Base-by-base conservation (phyloP, 1,139 yeast genomes). In the Taphrina populina region DNA sequence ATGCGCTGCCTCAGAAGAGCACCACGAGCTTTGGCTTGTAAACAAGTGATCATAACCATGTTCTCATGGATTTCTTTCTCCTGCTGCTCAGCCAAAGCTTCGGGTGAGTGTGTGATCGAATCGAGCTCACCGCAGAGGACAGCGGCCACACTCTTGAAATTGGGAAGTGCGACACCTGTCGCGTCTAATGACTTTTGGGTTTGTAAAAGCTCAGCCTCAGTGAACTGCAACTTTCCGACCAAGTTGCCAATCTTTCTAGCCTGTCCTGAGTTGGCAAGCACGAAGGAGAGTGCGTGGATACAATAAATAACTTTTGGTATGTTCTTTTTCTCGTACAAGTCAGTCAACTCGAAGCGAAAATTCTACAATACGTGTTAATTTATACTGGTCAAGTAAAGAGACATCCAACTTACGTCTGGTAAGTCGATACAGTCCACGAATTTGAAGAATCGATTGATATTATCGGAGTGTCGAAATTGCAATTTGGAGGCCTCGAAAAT, bases 221-320 rank as follows among this genome's bases (percentile, higher is more conserved):
- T 69, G 64, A 88, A 87, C 21, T 77, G 76, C 5, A 82, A 66
- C 59, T 74, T 71, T 1, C 87, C 92, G 6, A 83, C 84, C 57
- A 84, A 71, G 60, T 80, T 79, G 33, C 77, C 78, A 63, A 92
- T 78, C 7, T 75, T 71, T 0, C 94, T 90, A 19, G 83, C 82
- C 20, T 74, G 70, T 58, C 74, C 67, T 72, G 71, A 73, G 73
- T 72, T 65, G 69, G 80, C 79, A 63, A 83, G 76, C 71, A 81
- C 82, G 69, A 79, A 86, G 43, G 92, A 83, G 64, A 92, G 73
- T 1, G 96, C 96, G 71, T 92, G 96, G 39, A 92, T 73, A 64
- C 97, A 88, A 68, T 88, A 90, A 70, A 94, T 85, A 20, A 94
- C 97, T 66, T 88, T 90, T 19, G 98, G 97, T 20, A 90, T 79